Base-by-base conservation (phyloP, 257 asterid genomes). In the Verbena officinalis region DNA sequence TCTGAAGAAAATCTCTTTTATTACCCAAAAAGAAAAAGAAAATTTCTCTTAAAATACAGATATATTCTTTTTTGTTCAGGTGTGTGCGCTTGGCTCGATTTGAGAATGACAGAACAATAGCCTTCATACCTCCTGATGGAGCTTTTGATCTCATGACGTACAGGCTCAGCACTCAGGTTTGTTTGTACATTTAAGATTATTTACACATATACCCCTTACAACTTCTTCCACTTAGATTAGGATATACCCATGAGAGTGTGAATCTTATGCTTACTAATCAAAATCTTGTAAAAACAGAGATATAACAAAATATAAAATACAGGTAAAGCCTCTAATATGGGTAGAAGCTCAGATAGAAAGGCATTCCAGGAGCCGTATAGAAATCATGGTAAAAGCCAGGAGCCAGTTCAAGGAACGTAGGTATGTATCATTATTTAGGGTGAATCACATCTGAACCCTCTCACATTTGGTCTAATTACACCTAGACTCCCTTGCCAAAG, bases 371-470 rank as follows among this genome's bases (percentile, higher is more conserved):
- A 92, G 98, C 73, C 98, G 98, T 36, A 85, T 89, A 59, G 98
- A 89, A 73, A 78, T 92, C 65, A 84, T 75, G 80, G 88, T 92
- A 34, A 89, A 92, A 81, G 95, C 98, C 53, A 75, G 98, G 77
- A 92, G 97, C 83, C 98, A 92, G 72, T 92, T 89, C 80, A 92
- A 92, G 83, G 97, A 92, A 77, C 98, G 98, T 67, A 92, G 98
- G 98, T 92, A 85, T 75, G 63, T 65, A n/a, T n/a, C n/a, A n/a
- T n/a, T n/a, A n/a, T n/a, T n/a, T n/a, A n/a, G n/a, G n/a, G n/a
- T n/a, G n/a, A n/a, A n/a, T n/a, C n/a, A n/a, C n/a, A n/a, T n/a
- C n/a, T n/a, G n/a, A n/a, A n/a, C n/a, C n/a, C n/a, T n/a, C n/a
- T n/a, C n/a, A n/a, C n/a, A n/a, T n/a, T n/a, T n/a, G n/a, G n/a